These are phyloP conservation scores for Ensete glaucum DNA, from an alignment of 176 grass and related monocot genomes.

Conservation along the genomic window DNA sequence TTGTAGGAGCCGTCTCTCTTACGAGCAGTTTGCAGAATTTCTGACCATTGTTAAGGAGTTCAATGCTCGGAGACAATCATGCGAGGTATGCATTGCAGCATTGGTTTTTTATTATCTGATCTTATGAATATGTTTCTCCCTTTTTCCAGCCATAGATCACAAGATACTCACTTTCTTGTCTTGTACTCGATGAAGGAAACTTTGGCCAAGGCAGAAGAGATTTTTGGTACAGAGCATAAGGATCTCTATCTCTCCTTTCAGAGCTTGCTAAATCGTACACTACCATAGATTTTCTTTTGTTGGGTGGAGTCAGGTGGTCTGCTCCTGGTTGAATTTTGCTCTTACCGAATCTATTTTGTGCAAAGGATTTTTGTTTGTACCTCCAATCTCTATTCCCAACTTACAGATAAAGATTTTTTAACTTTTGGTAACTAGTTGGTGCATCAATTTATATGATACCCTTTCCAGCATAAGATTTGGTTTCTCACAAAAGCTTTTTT, in stretches of 20 bases:
- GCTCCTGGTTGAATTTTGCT: background rate
- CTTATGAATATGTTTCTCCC: background rate
- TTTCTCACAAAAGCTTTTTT: background rate
- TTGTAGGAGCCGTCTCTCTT: constrained; percentile 73
- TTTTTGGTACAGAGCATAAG: constrained; percentile 84
- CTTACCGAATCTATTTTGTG: background rate
- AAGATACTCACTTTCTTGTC: constrained; percentile 3
- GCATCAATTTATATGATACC: background rate
- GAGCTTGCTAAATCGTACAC: constrained; percentile 69
- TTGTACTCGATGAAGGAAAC: constrained; percentile 50
- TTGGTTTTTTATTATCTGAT: constrained; percentile 6
- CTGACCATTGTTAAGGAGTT: constrained; percentile 85
- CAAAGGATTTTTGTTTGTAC: background rate
- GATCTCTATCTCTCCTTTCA: constrained; percentile 83
- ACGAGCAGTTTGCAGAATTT: constrained; percentile 91
- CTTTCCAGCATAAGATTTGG: background rate
- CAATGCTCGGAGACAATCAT: constrained; percentile 72
- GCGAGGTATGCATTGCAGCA: constrained; percentile 40
- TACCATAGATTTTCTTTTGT: constrained; percentile 24
- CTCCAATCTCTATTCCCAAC: background rate
- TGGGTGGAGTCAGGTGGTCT: background rate
- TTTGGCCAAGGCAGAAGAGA: constrained; percentile 71
- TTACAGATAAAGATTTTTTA: background rate
- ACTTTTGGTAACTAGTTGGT: background rate
- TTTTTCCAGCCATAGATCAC: background rate